Evolutionary conservation across 768 basidiomycete species (phyloP), one percentile per base, ranked within the genome.

Genomic region (Leccinum arenicola): DNA sequence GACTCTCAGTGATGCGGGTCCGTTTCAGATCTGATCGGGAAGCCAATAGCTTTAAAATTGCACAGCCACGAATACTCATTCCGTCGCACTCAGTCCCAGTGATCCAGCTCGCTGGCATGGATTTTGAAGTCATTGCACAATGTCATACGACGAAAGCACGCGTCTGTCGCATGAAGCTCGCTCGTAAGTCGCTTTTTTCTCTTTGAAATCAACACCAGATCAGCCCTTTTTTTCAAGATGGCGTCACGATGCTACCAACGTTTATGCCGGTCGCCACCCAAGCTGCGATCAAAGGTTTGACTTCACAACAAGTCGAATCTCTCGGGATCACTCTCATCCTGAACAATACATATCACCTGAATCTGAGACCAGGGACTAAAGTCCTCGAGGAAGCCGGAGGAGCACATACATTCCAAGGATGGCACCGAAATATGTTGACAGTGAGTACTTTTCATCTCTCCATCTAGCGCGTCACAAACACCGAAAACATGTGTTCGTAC

Each of bases 241-340:
- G 91, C 9, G 76, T 82, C 40, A 94, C 92, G 2, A 84, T 88
- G 79, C 76, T 94, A 19, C 93, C 93, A 2, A 92, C 93, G 0
- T 95, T 95, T 66, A 95, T 95, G 93, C 93, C 93, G 3, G 92
- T 95, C 9, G 93, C 92, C 3, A 95, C 93, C 4, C 93, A 95
- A 69, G 92, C 89, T 17, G 89, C 93, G 6, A 92, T 95, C 68
- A 96, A 96, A 73, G 92, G 93, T 4, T 75, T 95, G n/a, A 93
- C 92, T 6, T 74, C 91, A 19, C 88, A 91, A 59, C 91, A 95
- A 74, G 85, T 90, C 40, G 90, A 94, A 69, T 79, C 86, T 3
- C 80, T 94, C 1, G 92, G 91, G 1, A 80, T 94, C 49, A 89
- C 89, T 1, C 80, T 95, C 57, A 89, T 94, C 40, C 77, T 95